These are phyloP conservation scores for Diaporthe sp. DNA, from an alignment of 2,329 filamentous ascomycete species.

Conservation along the genomic window DNA sequence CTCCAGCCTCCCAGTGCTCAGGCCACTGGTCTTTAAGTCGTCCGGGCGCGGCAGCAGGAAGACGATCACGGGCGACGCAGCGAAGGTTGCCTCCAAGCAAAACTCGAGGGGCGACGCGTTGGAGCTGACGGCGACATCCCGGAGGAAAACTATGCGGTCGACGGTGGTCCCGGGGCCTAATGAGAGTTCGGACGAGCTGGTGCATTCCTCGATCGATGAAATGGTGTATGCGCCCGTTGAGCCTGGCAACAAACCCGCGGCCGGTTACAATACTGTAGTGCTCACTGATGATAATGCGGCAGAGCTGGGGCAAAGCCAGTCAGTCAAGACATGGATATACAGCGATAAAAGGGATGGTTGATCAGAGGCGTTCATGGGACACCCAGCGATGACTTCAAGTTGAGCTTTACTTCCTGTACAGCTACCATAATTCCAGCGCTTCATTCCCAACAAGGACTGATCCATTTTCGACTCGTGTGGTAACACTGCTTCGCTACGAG, in stretches of 20 bases:
- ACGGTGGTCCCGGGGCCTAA: not conserved
- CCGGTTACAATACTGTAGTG: not conserved
- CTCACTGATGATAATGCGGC: not conserved
- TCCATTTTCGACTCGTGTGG: not conserved
- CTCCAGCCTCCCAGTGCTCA: slow-evolving; percentile 44
- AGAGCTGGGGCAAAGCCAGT: not conserved
- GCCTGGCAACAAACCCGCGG: not conserved
- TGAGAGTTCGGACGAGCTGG: slow-evolving; percentile 10
- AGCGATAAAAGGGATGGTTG: slow-evolving; percentile 4
- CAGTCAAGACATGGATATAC: not conserved
- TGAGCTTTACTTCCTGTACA: not conserved
- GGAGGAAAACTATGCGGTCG: slow-evolving; percentile 1
- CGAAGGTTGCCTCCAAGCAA: not conserved
- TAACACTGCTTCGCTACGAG: not conserved
- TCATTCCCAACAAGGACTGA: not conserved
- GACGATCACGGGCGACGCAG: slow-evolving; percentile 1
- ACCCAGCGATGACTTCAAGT: not conserved
- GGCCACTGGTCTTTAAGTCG: slow-evolving; percentile 38
- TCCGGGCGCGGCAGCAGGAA: not conserved
- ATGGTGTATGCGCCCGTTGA: not conserved
- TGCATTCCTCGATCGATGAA: slow-evolving; percentile 6
- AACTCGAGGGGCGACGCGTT: not conserved
- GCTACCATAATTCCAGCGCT: not conserved
- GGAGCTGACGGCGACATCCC: not conserved
- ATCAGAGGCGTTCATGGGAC: not conserved